These are phyloP conservation scores for Neurospora sp. DNA, from an alignment of 495 filamentous ascomycete genomes.

Conservation along the genomic window DNA sequence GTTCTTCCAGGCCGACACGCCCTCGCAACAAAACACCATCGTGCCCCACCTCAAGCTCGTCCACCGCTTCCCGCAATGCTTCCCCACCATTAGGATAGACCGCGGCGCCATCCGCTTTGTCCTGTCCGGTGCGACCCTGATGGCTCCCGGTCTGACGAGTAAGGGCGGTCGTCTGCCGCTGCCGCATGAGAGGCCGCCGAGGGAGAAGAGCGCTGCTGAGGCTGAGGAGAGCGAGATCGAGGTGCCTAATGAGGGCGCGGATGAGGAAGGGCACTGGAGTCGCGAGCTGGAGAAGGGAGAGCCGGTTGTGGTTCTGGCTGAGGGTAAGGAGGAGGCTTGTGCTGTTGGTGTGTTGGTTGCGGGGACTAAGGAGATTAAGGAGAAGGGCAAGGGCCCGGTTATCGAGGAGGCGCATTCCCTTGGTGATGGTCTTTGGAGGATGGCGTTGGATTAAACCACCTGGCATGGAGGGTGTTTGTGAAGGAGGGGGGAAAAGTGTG, in stretches of 20 bases:
- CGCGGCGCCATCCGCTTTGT: slow-evolving; percentile 96
- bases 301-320: slow-evolving; percentile 79
- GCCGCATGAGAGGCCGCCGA: slow-evolving; percentile 23
- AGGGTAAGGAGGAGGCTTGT: slow-evolving; percentile 89
- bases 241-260: slow-evolving; percentile 32
- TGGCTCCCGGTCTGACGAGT: slow-evolving; percentile 86
- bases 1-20: slow-evolving; percentile 75
- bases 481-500: not conserved
- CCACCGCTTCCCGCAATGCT: slow-evolving; percentile 59
- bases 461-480: not conserved
- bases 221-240: slow-evolving; percentile 25
- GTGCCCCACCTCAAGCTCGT: slow-evolving; percentile 68
- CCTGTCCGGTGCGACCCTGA: slow-evolving; percentile 80
- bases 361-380: slow-evolving; percentile 87
- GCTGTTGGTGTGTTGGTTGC: slow-evolving; percentile 76
- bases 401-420: slow-evolving; percentile 89
- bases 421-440: slow-evolving; percentile 87
- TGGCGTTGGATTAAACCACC: slow-evolving; percentile 51
- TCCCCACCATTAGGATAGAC: slow-evolving; percentile 65
- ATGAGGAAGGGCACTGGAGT: slow-evolving; percentile 41
- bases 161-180: slow-evolving; percentile 63
- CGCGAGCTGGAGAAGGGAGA: slow-evolving; percentile 60
- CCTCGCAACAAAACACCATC: slow-evolving; percentile 42
- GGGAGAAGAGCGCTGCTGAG: slow-evolving; percentile 17
- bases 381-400: slow-evolving; percentile 82